Evolutionary conservation across 371 early-diverging fungal species (phyloP), one percentile per base, ranked within the genome.

Genomic region (Apophysomyces trapeziformis): DNA sequence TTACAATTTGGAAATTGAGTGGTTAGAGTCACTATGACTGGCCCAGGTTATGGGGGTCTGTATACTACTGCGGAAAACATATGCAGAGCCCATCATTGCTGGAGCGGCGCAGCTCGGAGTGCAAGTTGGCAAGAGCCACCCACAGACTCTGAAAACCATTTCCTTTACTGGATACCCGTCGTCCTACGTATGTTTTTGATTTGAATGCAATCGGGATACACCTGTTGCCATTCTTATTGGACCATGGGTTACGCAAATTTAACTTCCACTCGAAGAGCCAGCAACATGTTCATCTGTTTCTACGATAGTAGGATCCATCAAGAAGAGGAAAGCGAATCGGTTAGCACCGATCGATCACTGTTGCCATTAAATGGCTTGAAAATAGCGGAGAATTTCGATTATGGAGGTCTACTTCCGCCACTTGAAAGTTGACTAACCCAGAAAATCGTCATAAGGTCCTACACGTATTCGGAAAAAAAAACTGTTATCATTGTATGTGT

Each of bases 151-250:
- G 32, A 26, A 26, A 50, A 9, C 54, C 21, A n/a, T 50, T 50
- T n/a, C 54, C 54, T 50, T 18, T 50, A 50, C 21, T 4, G 54
- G 54, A n/a, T 9, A 21, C 21, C 54, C 54, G 54, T 7, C 46
- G 54, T 50, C 9, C 21, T 18, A 50, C 54, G 21, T 9, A 50
- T 50, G 54, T 21, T 18, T 50, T 50, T 50, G 54, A 50, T 18
- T 16, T n/a, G 21, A 50, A 50, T 16, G 21, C 54, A 41, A 13
- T 13, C 41, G 41, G 41, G 21, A n/a, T 18, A 50, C 18, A 21
- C 21, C 21, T 50, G 54, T 21, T 50, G 21, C 21, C 21, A 26
- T 50, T 50, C 54, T 50, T 50, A 50, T 50, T 50, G 54, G 54
- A 21, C 21, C 21, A 50, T 26, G 21, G 21, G 54, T 50, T 50